Evolutionary conservation across 441 rosid genomes (phyloP).

Genomic region (Capsella rubella): DNA sequence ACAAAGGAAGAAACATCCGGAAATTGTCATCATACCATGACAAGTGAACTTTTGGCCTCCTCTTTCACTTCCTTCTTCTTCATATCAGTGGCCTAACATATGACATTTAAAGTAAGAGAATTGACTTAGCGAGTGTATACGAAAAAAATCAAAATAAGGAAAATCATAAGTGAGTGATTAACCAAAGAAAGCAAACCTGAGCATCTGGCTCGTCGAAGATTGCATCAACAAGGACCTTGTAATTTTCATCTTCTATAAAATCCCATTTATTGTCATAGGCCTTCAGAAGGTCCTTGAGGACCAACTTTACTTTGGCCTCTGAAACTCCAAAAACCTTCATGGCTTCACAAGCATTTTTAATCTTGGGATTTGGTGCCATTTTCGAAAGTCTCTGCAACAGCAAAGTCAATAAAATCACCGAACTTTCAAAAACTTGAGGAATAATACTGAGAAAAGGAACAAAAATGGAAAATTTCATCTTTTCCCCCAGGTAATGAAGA

Average conservation of each 20-base stretch:
- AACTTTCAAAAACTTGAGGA: neutral
- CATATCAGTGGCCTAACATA: constrained; percentile 6
- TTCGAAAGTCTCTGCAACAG: constrained; percentile 11
- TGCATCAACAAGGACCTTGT: constrained; percentile 71
- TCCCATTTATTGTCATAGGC: constrained; percentile 74
- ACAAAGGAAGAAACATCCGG: neutral
- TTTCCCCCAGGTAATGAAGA: neutral
- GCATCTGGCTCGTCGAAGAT: constrained; percentile 65
- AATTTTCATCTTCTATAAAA: constrained; percentile 67
- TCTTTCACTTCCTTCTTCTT: constrained; percentile 5
- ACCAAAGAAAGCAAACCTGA: constrained; percentile 49
- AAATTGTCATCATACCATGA: neutral
- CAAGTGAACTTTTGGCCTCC: neutral
- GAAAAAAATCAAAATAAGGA: neutral
- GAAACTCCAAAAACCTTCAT: constrained; percentile 65
- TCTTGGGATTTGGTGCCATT: constrained; percentile 52
- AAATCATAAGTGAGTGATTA: neutral
- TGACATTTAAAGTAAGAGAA: neutral
- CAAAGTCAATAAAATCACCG: neutral
- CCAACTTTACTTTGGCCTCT: constrained; percentile 60
- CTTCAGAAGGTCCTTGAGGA: constrained; percentile 63
- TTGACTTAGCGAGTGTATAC: neutral
- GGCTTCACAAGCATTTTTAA: constrained; percentile 60
- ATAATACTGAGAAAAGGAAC: neutral
- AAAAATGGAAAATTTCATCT: constrained; percentile 8